A percentile compares a stretch with the other conserved stretches of the same genome.
phyloP scores from a whole-genome alignment of 1,284 basidiomycete species.

The Trametes polyzona region DNA sequence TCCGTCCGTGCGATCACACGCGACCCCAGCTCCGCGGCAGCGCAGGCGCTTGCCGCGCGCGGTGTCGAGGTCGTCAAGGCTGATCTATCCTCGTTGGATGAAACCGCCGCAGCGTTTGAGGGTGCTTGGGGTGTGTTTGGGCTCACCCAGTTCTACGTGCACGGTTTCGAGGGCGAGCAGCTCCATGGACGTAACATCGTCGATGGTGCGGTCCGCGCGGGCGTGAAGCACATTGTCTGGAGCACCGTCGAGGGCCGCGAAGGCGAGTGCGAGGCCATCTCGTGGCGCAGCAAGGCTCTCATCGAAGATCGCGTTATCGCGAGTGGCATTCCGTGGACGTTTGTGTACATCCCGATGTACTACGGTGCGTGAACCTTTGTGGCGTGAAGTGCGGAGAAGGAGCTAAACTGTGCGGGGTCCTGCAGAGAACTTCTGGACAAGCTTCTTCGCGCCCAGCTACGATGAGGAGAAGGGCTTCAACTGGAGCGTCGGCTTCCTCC shows the following conservation, averaged over 20 bases:
- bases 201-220: slow-evolving; percentile 7
- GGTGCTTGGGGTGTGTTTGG: slow-evolving; percentile 14
- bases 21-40: slow-evolving; percentile 7
- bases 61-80: slow-evolving; percentile 16
- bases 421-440: slow-evolving; percentile 17
- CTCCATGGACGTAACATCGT: slow-evolving; percentile 15
- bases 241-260: slow-evolving; percentile 15
- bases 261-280: slow-evolving; percentile 13
- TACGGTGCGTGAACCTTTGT: slow-evolving; percentile 1
- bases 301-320: slow-evolving; percentile 15
- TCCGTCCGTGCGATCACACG: slow-evolving; percentile 15
- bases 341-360: slow-evolving; percentile 16
- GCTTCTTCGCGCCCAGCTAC: slow-evolving; percentile 15
- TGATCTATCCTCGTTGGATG: slow-evolving; percentile 10
- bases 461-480: slow-evolving; percentile 16
- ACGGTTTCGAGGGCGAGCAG: slow-evolving; percentile 14
- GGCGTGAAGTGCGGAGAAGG: too few relatives aligned
- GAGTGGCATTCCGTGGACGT: slow-evolving; percentile 13
- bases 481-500: slow-evolving; percentile 10
- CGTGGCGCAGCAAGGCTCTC: slow-evolving; percentile 14
- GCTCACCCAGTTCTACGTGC: slow-evolving; percentile 14
- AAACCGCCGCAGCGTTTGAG: slow-evolving; percentile 6
- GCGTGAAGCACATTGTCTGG: slow-evolving; percentile 15
- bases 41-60: slow-evolving; percentile 9
- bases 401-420: background rate